phyloP scores from a whole-genome alignment of 208 protist species.

The Porcisia hertigi region DNA sequence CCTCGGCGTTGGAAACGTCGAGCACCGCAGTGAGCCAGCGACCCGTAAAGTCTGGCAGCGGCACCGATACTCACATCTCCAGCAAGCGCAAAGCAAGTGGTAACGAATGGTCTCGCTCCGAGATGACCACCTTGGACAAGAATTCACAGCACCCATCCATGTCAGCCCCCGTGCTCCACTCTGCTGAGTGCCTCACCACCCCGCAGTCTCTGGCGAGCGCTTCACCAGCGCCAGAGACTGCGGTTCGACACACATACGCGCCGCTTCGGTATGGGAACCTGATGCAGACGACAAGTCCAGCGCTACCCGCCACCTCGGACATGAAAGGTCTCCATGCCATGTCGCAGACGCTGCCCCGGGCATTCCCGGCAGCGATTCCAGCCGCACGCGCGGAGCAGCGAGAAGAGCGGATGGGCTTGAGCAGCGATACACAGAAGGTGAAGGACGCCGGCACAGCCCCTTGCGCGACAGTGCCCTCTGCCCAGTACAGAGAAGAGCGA shows the following conservation, averaged over 20 bases:
- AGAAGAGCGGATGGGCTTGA: constrained; percentile 29
- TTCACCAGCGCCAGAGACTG: background rate
- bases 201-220: background rate
- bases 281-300: background rate
- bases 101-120: background rate
- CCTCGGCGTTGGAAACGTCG: background rate
- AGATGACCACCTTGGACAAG: background rate
- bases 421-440: background rate
- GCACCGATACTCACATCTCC: background rate
- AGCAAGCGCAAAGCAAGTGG: background rate
- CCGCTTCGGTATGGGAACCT: constrained; percentile 34
- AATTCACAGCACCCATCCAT: background rate
- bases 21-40: background rate
- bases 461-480: background rate
- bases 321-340: background rate
- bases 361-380: constrained; percentile 21
- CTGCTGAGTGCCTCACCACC: background rate
- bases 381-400: constrained; percentile 30
- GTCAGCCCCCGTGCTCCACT: background rate
- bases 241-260: constrained; percentile 28
- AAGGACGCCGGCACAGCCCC: background rate
- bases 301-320: background rate
- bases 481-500: background rate
- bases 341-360: background rate
- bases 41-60: background rate